Evolutionary conservation across 805 yeast species (phyloP).

Genomic region (Dipodascus albidus): DNA sequence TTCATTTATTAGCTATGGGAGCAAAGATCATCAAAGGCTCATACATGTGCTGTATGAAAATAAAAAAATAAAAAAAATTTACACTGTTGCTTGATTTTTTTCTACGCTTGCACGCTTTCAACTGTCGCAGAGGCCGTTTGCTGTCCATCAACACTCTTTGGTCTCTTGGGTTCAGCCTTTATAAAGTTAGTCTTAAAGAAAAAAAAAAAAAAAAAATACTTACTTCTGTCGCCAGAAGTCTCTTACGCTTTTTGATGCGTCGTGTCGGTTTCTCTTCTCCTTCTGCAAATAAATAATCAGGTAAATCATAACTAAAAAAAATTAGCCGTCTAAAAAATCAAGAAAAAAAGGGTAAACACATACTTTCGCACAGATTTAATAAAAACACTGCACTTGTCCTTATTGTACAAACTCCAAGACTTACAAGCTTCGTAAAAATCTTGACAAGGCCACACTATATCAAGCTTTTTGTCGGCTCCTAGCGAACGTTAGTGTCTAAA

Average conservation of each 20-base stretch:
- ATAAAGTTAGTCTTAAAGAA: background rate
- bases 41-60: background rate
- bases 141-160: conserved; percentile 6
- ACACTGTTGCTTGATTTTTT: background rate
- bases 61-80: no score
- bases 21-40: background rate
- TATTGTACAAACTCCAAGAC: conserved; percentile 56
- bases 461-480: conserved; percentile 42
- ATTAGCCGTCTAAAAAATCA: background rate
- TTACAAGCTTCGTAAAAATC: conserved; percentile 79
- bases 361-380: conserved; percentile 61
- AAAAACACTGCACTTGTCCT: conserved; percentile 44
- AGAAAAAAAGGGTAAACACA: no score
- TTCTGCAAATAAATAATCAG: conserved; percentile 70
- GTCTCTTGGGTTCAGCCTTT: conserved; percentile 6
- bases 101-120: background rate
- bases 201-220: background rate
- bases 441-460: conserved; percentile 79
- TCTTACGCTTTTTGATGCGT: conserved; percentile 41
- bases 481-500: conserved; percentile 11
- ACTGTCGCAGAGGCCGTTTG: background rate
- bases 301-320: conserved; percentile 46
- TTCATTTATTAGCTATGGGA: background rate
- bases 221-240: conserved; percentile 12
- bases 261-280: conserved; percentile 70